Conservation (phyloP, 495 filamentous ascomycete genomes). For the Penicillium cinerascens region DNA sequence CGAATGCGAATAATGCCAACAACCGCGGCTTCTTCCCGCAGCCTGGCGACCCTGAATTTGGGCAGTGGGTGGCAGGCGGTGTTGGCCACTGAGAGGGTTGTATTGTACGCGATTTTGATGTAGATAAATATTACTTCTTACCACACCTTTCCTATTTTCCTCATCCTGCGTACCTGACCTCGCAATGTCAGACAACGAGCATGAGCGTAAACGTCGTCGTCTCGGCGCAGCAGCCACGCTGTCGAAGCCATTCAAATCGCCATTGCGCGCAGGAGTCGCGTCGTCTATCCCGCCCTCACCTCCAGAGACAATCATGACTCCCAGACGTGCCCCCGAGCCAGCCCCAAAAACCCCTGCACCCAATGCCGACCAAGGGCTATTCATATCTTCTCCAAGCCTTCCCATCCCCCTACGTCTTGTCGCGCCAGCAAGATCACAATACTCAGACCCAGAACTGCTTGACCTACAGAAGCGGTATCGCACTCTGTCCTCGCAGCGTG, state of each 20-base stretch:
- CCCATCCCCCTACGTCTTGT: background rate
- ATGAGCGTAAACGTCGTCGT: constrained; percentile 53
- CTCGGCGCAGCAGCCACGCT: constrained; percentile 50
- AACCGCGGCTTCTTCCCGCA: constrained; percentile 69
- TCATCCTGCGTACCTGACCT: background rate
- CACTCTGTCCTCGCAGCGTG: constrained; percentile 30
- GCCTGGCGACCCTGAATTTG: constrained; percentile 68
- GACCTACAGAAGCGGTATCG: constrained; percentile 34
- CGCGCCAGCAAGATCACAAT: constrained; percentile 4
- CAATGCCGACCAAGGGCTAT: background rate
- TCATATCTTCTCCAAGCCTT: background rate
- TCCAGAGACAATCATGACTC: background rate
- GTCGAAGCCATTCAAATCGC: constrained; percentile 66
- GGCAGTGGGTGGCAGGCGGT: constrained; percentile 71
- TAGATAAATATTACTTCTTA: constrained; percentile 7
- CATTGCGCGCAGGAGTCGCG: constrained; percentile 40
- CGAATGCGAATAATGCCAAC: constrained; percentile 32
- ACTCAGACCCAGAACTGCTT: constrained; percentile 20
- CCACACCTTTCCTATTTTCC: background rate
- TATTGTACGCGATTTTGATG: constrained; percentile 15
- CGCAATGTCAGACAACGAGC: constrained; percentile 21
- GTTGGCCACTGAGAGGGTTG: constrained; percentile 59
- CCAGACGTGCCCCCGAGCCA: background rate
- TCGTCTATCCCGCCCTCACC: background rate
- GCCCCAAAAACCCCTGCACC: background rate